A percentile compares a stretch with the other conserved stretches of the same genome.
Evolutionary conservation across 768 basidiomycete genomes (phyloP).

Genomic region (Termitomyces sp.): DNA sequence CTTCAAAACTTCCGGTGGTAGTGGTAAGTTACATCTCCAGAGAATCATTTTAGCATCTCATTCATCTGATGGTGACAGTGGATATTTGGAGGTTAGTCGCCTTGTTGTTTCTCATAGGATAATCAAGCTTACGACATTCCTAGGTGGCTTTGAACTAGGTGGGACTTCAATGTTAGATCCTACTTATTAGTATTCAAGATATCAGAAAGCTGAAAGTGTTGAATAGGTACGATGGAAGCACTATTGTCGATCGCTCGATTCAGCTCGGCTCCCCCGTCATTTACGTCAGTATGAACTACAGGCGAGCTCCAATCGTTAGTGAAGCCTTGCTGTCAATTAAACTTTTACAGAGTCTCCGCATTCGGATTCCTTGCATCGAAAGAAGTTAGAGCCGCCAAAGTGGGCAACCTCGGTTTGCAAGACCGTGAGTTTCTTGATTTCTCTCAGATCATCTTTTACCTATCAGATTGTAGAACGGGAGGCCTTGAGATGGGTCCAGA

Average conservation of each 20-base stretch:
- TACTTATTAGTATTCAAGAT: constrained; percentile 15
- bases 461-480: background rate
- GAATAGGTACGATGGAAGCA: constrained; percentile 36
- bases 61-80: constrained; percentile 21
- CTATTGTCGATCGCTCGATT: constrained; percentile 40
- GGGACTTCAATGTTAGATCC: constrained; percentile 33
- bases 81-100: constrained; percentile 28
- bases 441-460: background rate
- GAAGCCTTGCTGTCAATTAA: background rate
- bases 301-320: constrained; percentile 13
- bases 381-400: constrained; percentile 40
- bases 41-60: background rate
- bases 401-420: constrained; percentile 56
- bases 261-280: constrained; percentile 40
- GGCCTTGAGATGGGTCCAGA: constrained; percentile 56
- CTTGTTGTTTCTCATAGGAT: background rate
- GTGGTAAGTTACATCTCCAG: constrained; percentile 24
- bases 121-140: background rate
- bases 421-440: constrained; percentile 39
- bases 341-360: constrained; percentile 10
- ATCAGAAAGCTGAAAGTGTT: background rate
- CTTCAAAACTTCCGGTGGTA: constrained; percentile 37
- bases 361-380: constrained; percentile 44
- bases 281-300: constrained; percentile 53
- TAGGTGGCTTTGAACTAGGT: constrained; percentile 28